Conservation (phyloP, 2,329 filamentous ascomycete genomes). For the Cordyceps javanica region DNA sequence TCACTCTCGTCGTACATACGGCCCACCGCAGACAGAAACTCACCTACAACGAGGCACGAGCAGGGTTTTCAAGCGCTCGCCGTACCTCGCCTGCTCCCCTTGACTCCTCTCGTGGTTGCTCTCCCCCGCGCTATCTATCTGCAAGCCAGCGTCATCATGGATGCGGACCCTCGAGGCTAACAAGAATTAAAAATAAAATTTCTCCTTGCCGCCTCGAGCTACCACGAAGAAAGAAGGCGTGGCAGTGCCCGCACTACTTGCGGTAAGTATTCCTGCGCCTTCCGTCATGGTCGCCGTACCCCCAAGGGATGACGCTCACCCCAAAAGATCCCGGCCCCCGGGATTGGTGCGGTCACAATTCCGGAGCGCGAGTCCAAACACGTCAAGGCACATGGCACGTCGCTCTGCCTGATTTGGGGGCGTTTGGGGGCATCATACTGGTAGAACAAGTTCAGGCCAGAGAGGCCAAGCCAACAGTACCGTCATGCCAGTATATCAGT, state of each 20-base stretch:
- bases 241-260: background rate
- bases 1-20: background rate
- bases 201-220: background rate
- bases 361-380: background rate
- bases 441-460: background rate
- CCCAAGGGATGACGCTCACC: background rate
- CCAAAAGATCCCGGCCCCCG: background rate
- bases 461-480: background rate
- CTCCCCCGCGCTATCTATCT: conserved; percentile 2
- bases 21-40: background rate
- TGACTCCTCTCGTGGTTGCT: background rate
- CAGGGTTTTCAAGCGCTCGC: background rate
- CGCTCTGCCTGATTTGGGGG: background rate
- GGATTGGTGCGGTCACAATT: conserved; percentile 4
- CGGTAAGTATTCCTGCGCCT: background rate
- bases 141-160: conserved; percentile 9
- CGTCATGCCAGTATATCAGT: background rate
- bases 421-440: background rate
- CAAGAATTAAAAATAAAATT: background rate
- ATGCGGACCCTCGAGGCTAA: conserved; percentile 1
- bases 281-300: background rate
- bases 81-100: background rate
- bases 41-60: background rate
- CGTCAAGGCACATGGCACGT: background rate
- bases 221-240: background rate